A percentile compares a stretch with the other conserved stretches of the same genome.
phyloP scores from a whole-genome alignment of 306 rosid species.

The Cicer cuneatum region DNA sequence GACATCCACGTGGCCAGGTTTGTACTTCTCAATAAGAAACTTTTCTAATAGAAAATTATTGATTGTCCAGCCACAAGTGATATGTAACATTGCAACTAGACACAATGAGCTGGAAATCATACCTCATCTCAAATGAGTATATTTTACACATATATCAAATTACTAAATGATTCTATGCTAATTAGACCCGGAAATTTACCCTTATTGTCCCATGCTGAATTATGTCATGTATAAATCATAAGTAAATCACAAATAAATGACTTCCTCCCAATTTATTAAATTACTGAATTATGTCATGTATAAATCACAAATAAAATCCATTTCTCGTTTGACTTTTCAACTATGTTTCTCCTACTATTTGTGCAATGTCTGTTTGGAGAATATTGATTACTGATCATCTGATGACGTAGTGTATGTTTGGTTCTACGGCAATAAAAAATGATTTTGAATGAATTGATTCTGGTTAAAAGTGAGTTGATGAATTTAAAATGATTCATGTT shows the following conservation, averaged over 20 bases:
- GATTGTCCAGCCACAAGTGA: slow-evolving; percentile 23
- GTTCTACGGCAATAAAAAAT: no score
- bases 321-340: slow-evolving; percentile 30
- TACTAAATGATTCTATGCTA: slow-evolving; percentile 18
- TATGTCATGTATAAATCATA: no score
- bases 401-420: not conserved
- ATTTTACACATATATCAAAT: slow-evolving; percentile 24
- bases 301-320: slow-evolving; percentile 19
- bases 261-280: slow-evolving; percentile 26
- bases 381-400: slow-evolving; percentile 13
- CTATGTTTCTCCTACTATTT: slow-evolving; percentile 18
- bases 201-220: slow-evolving; percentile 17
- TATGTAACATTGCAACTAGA: slow-evolving; percentile 6
- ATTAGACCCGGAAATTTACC: slow-evolving; percentile 25
- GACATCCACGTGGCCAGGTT: slow-evolving; percentile 88
- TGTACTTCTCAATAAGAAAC: slow-evolving; percentile 36
- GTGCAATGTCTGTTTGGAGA: slow-evolving; percentile 11
- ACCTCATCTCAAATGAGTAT: slow-evolving; percentile 2
- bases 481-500: no score
- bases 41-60: slow-evolving; percentile 21
- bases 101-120: slow-evolving; percentile 31
- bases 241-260: no score
- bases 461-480: no score
- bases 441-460: no score
- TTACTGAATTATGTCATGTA: slow-evolving; percentile 29